Evolutionary conservation across 1,284 basidiomycete genomes (phyloP).

Genomic region (Tylopilus orsonianus): DNA sequence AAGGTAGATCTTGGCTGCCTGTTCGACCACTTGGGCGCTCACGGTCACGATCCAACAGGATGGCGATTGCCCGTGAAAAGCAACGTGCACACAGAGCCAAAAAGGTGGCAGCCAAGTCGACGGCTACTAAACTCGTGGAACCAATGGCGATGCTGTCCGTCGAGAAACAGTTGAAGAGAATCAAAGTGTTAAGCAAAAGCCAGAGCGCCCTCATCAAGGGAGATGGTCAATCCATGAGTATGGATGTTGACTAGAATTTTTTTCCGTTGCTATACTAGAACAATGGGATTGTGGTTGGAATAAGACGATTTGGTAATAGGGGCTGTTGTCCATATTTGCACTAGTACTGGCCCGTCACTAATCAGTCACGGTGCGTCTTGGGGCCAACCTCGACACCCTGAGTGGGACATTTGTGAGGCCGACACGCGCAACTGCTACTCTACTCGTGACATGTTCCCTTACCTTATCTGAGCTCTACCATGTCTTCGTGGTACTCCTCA

Average conservation of each 20-base stretch:
- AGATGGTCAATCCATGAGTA: conserved; percentile 77
- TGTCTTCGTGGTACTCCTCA: conserved; percentile 41
- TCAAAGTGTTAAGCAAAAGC: conserved; percentile 71
- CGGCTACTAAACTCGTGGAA: conserved; percentile 71
- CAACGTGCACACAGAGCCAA: conserved; percentile 68
- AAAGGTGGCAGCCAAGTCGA: conserved; percentile 54
- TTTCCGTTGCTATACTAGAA: neutral
- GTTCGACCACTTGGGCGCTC: neutral
- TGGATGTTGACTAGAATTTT: conserved; percentile 67
- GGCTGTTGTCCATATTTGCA: conserved; percentile 27
- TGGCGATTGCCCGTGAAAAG: conserved; percentile 77
- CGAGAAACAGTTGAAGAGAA: conserved; percentile 69
- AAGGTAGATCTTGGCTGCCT: conserved; percentile 51
- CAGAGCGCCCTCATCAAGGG: conserved; percentile 74
- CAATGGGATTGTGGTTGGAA: neutral
- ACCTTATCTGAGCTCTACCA: conserved; percentile 23
- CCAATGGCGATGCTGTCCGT: conserved; percentile 52
- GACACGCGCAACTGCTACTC: neutral
- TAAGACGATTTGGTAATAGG: conserved; percentile 11
- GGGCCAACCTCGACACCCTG: neutral
- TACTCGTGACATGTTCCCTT: conserved; percentile 21
- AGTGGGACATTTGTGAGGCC: conserved; percentile 4
- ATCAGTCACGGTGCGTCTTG: neutral
- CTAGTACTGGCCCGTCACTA: conserved; percentile 3
- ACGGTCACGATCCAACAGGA: conserved; percentile 46